Conservation (phyloP, 257 asterid genomes). For the Solanum gandarillasii region DNA sequence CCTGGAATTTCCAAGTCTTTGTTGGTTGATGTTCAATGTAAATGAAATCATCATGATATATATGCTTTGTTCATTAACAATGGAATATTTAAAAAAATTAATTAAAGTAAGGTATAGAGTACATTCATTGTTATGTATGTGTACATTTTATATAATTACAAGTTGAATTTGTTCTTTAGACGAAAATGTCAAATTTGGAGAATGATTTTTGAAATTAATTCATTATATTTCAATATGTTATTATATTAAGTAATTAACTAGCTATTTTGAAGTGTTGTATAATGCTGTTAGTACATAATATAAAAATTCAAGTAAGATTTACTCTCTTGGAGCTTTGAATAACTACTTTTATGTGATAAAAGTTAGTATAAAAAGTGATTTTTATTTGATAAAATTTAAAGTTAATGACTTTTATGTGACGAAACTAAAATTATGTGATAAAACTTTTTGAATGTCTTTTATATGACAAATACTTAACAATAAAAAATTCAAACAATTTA, state of each 20-base stretch:
- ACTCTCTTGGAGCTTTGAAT: background rate
- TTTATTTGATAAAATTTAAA: background rate
- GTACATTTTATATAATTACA: background rate
- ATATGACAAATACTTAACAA: background rate
- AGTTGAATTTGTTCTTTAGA: background rate
- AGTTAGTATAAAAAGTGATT: background rate
- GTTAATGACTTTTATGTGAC: background rate
- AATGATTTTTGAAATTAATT: background rate
- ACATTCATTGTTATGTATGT: background rate
- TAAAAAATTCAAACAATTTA: background rate
- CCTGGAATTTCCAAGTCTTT: slow-evolving; percentile 38
- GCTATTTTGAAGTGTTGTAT: background rate
- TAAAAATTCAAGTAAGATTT: background rate
- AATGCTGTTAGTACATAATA: background rate
- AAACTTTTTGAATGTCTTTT: background rate
- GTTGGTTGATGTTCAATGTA: slow-evolving; percentile 51
- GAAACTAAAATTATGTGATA: background rate
- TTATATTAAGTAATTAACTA: too few relatives aligned
- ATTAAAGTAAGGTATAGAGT: background rate
- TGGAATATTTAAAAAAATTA: background rate
- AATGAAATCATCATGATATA: slow-evolving; percentile 1
- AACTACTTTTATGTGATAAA: background rate
- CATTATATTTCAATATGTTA: background rate
- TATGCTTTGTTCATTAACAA: background rate
- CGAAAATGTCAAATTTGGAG: background rate